Evolutionary conservation across 495 filamentous ascomycete species (phyloP), one percentile per base, ranked within the genome.

Genomic region (Aspergillus egyptiacus): DNA sequence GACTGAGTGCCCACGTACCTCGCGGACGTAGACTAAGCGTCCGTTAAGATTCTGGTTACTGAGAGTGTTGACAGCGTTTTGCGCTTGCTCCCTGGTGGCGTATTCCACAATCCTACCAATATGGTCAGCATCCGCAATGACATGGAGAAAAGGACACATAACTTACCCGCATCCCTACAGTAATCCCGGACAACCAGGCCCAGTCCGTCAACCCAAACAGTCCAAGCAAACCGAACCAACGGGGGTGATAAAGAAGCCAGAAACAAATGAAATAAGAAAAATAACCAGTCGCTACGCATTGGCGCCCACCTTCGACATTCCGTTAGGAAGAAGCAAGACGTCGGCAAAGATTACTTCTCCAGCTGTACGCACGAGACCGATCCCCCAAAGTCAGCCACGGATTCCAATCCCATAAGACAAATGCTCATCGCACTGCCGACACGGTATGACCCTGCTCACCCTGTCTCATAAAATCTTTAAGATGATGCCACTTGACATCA

Each of bases 251-350:
- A 51, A 46, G 28, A 52, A 67, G 68, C 61, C 64, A 72, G 65
- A 65, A 60, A 65, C 67, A 77, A 77, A 75, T 71, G 75, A 77
- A 78, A 75, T 72, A 72, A 57, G 52, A 60, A 65, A 68, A 61
- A 61, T 56, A 83, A 80, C 83, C 85, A 89, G 81, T 82, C 87
- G 81, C 81, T 83, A 90, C 81, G 83, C 80, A 81, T 89, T 87
- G 83, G 82, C 83, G 87, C 89, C 89, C 89, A 96, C 93, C 94
- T 98, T 98, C 87, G 91, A 96, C 93, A 98, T 98, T 89, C 93
- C 93, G 83, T 98, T 98, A 66, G 94, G 94, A 89, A 98, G 90
- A 71, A 95, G 80, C 71, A 98, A 85, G 64, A 98, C 91, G 81
- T 98, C 93, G 82, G 93, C 93, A 74, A 94, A 98, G 76, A 97